phyloP scores from a whole-genome alignment of 768 basidiomycete genomes.

The Tylopilus felleus region DNA sequence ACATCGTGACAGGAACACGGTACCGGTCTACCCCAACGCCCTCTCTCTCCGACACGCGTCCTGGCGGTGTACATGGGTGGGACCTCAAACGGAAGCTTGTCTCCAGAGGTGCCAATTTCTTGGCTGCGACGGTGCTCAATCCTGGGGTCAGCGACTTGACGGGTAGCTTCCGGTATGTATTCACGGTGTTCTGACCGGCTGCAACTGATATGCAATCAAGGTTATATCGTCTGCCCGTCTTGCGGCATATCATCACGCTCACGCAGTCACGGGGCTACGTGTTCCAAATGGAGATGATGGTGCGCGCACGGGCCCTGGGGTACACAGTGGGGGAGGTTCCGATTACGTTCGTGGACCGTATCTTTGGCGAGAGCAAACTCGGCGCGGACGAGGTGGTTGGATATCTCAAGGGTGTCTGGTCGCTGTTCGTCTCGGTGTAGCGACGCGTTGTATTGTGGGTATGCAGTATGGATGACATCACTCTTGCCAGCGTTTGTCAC shows the following conservation, averaged over 20 bases:
- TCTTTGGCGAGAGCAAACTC: conserved; percentile 92
- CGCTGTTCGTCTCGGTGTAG: conserved; percentile 63
- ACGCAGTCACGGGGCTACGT: conserved; percentile 90
- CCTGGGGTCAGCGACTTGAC: conserved; percentile 90
- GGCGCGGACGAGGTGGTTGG: conserved; percentile 85
- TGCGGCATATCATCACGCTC: conserved; percentile 79
- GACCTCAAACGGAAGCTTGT: conserved; percentile 87
- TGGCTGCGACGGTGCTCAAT: conserved; percentile 79
- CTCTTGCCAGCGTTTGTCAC: too few relatives aligned
- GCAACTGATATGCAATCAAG: conserved; percentile 33
- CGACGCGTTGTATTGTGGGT: not conserved
- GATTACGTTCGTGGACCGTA: conserved; percentile 91
- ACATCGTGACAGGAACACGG: conserved; percentile 91
- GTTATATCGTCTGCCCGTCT: conserved; percentile 71
- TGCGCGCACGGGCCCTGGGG: conserved; percentile 77
- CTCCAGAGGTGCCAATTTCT: conserved; percentile 84
- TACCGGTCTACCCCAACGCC: conserved; percentile 68
- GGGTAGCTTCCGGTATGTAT: conserved; percentile 77
- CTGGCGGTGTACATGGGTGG: conserved; percentile 92
- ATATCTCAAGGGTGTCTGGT: conserved; percentile 84
- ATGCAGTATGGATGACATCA: not conserved
- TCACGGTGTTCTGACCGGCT: not conserved
- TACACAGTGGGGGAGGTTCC: conserved; percentile 89
- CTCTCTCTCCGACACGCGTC: conserved; percentile 50
- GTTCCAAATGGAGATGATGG: conserved; percentile 99